Base-by-base conservation (phyloP, 371 early-diverging fungal genomes). In the Nematocida minor region DNA sequence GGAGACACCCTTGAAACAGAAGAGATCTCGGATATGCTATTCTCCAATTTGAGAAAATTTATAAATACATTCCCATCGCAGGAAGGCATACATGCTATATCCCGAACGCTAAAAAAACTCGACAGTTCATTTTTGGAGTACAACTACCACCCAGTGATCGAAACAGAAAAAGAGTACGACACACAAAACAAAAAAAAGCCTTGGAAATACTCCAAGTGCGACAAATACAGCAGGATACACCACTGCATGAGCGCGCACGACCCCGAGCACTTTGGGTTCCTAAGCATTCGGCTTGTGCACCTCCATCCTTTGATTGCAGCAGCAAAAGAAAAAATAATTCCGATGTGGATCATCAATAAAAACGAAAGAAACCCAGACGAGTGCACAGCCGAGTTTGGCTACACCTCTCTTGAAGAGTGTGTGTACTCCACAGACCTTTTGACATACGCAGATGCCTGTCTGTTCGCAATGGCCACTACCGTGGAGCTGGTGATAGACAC, bases 171-270 rank as follows among this genome's bases (percentile, higher is more conserved):
- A 1, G 22, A 22, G 27, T n/a, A n/a, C n/a, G 27, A 51, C 4
- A 11, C 20, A 51, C 25, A 51, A n/a, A 22, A 51, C 1, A 51
- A 6, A 9, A 22, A 9, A 22, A 9, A 51, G n/a, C 27, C 29
- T 14, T 57, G 57, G 57, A 57, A 38, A 34, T 57, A 57, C 57
- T 6, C 7, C 36, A 22, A n/a, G 18, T n/a, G n/a, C n/a, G 57
- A 34, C 38, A 57, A 32, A 22, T 57, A 57, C 34, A 57, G 57
- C 57, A 57, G 31, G 36, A 57, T 57, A 57, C 57, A 57, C 34
- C 57, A 57, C 34, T 38, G 11, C 34, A 57, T 57, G 57, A 57
- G 57, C 34, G 57, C 36, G 31, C 57, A 57, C 34, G 57, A 57
- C 36, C 18, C 57, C 0, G 22, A 11, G 16, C 57, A 57, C 27